Conservation (phyloP, 2,329 filamentous ascomycete genomes). For the Talaromyces sp. region DNA sequence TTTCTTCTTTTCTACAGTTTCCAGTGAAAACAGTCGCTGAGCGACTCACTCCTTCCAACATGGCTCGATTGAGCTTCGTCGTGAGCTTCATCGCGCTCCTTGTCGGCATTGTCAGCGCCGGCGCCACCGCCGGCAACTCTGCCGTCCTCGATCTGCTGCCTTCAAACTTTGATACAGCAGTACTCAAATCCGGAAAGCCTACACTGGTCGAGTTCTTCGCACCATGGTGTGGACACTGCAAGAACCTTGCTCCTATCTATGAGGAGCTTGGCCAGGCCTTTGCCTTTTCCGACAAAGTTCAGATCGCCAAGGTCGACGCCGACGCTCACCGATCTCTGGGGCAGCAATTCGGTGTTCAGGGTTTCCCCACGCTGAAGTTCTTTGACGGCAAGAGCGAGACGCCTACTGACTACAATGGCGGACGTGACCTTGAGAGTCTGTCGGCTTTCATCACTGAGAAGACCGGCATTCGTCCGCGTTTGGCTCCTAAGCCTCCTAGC, state of each 20-base stretch:
- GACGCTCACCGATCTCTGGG: constrained; percentile 81
- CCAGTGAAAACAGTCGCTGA: background rate
- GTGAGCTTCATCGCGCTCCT: constrained; percentile 42
- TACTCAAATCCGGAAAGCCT: constrained; percentile 87
- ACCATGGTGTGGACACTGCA: constrained; percentile 99
- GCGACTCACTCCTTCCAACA: background rate
- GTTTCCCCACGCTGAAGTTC: constrained; percentile 95
- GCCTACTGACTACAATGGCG: constrained; percentile 79
- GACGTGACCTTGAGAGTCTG: constrained; percentile 82
- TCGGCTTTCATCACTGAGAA: constrained; percentile 77
- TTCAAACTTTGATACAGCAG: constrained; percentile 83
- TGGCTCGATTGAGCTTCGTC: constrained; percentile 43
- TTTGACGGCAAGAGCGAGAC: constrained; percentile 91
- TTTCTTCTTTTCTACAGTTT: background rate
- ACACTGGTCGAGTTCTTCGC: constrained; percentile 98
- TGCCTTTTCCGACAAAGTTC: constrained; percentile 68
- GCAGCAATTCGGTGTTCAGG: constrained; percentile 80
- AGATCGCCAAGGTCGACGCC: constrained; percentile 93
- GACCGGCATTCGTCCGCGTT: constrained; percentile 76
- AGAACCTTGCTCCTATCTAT: constrained; percentile 89
- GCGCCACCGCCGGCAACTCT: constrained; percentile 58
- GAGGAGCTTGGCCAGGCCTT: constrained; percentile 79
- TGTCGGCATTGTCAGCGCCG: constrained; percentile 49
- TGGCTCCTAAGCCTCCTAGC: constrained; percentile 57
- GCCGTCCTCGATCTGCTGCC: constrained; percentile 87